Conservation (phyloP, 1,139 yeast species). For the Hansenula anomala region DNA sequence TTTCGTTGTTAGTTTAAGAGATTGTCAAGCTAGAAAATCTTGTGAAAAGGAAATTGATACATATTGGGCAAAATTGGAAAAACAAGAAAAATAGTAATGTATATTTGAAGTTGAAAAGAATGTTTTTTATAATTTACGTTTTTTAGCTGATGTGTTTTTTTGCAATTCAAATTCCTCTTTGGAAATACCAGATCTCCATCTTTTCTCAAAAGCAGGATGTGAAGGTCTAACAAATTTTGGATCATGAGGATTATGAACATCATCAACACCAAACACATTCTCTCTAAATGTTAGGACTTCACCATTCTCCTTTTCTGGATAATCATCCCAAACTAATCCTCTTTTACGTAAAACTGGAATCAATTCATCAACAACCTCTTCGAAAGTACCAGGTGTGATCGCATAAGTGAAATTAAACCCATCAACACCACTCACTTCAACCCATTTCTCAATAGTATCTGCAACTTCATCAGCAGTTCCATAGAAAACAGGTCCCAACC, state of each 20-base stretch:
- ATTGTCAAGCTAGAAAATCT: constrained; percentile 40
- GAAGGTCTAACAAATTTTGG: constrained; percentile 11
- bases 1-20: constrained; percentile 55
- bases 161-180: constrained; percentile 29
- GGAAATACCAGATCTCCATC: constrained; percentile 32
- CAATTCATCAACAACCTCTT: constrained; percentile 27
- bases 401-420: constrained; percentile 33
- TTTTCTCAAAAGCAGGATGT: constrained; percentile 31
- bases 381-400: constrained; percentile 27
- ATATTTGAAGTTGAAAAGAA: background rate
- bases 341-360: constrained; percentile 30
- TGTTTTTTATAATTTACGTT: background rate
- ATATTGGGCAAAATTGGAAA: constrained; percentile 26
- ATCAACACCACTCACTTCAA: constrained; percentile 27
- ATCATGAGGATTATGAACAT: constrained; percentile 16
- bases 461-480: constrained; percentile 31
- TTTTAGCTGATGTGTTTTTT: background rate
- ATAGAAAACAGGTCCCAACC: constrained; percentile 24
- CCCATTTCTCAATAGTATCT: constrained; percentile 28
- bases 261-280: constrained; percentile 22
- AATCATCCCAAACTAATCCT: constrained; percentile 28
- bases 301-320: constrained; percentile 23
- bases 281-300: constrained; percentile 14
- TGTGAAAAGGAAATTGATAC: constrained; percentile 48
- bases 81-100: background rate